Conservation (phyloP, 2,329 filamentous ascomycete genomes). For the Alternaria sp. region DNA sequence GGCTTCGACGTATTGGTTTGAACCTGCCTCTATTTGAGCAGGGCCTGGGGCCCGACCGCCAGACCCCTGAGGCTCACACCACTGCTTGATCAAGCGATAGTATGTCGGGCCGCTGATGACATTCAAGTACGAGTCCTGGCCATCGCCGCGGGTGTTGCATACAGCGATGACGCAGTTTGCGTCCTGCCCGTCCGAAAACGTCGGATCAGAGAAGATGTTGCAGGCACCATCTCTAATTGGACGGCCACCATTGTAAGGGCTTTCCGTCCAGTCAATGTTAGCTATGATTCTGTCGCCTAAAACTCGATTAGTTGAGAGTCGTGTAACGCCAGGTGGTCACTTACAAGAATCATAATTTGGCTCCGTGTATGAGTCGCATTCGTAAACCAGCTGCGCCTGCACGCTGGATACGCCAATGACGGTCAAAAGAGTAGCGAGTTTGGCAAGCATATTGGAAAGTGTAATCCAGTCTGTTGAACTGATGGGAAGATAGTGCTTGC, state of each 20-base stretch:
- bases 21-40: neutral
- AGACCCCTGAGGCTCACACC: neutral
- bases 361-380: neutral
- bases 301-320: neutral
- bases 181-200: neutral
- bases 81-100: neutral
- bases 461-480: neutral
- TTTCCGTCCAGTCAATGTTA: neutral
- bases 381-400: neutral
- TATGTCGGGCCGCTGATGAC: neutral
- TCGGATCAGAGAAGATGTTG: neutral
- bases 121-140: neutral
- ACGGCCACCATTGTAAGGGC: neutral
- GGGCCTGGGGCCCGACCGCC: neutral
- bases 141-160: neutral
- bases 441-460: neutral
- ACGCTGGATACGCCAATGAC: neutral
- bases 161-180: neutral
- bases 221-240: neutral
- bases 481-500: neutral
- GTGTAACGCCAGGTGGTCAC: neutral
- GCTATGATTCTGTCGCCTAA: neutral
- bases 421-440: neutral
- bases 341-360: neutral
- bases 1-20: neutral